Conservation (phyloP, 768 basidiomycete genomes). For the Russula sp. region DNA sequence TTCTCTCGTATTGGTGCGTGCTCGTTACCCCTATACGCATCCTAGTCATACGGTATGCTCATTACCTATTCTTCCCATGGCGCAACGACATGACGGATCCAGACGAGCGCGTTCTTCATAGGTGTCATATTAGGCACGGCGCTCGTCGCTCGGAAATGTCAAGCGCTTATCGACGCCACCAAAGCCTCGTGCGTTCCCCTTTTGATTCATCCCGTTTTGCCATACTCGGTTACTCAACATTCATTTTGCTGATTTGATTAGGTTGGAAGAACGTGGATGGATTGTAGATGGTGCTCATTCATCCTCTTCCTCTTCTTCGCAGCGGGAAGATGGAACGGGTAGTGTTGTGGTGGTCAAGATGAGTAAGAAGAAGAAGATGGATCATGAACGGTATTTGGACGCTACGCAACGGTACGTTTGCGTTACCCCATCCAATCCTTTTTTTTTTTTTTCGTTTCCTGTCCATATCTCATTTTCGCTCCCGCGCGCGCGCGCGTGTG, state of each 20-base stretch:
- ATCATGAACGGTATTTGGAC: slow-evolving; percentile 17
- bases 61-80: too few relatives aligned
- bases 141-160: slow-evolving; percentile 8
- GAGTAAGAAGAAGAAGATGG: not conserved
- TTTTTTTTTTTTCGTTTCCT: too few relatives aligned
- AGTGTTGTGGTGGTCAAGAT: not conserved
- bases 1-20: slow-evolving; percentile 13
- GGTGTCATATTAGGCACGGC: not conserved
- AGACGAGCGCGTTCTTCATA: slow-evolving; percentile 7
- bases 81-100: not conserved
- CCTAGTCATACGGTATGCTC: not conserved
- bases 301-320: too few relatives aligned
- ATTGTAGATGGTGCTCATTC: not conserved
- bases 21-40: not conserved
- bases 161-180: slow-evolving; percentile 4
- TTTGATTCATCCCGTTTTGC: too few relatives aligned
- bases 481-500: too few relatives aligned
- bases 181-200: slow-evolving; percentile 15
- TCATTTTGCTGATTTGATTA: not conserved
- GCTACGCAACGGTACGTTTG: slow-evolving; percentile 9
- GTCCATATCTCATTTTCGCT: not conserved
- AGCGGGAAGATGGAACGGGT: not conserved
- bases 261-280: slow-evolving; percentile 15
- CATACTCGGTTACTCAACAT: not conserved
- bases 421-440: too few relatives aligned